Evolutionary conservation across 2,329 filamentous ascomycete genomes (phyloP).

Genomic region (Cordyceps cateniannulata): DNA sequence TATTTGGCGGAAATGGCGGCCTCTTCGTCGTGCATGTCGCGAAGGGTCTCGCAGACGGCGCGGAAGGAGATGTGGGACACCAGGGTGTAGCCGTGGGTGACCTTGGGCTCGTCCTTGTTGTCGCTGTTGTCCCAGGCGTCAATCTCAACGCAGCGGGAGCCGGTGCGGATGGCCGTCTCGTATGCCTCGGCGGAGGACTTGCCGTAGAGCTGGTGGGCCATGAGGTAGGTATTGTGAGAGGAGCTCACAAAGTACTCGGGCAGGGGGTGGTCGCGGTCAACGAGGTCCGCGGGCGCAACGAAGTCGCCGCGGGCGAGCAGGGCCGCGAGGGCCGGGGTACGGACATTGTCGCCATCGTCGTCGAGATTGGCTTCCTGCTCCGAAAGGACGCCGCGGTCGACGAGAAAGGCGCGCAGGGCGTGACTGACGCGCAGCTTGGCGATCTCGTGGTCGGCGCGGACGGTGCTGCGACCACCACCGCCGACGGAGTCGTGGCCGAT

Average conservation of each 20-base stretch:
- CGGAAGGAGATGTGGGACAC: slow-evolving; percentile 61
- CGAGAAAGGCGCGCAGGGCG: slow-evolving; percentile 50
- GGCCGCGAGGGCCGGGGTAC: slow-evolving; percentile 38
- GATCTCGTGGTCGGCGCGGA: slow-evolving; percentile 39
- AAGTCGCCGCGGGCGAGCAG: slow-evolving; percentile 53
- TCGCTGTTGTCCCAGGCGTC: slow-evolving; percentile 64
- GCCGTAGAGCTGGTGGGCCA: slow-evolving; percentile 64
- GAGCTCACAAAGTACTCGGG: slow-evolving; percentile 68
- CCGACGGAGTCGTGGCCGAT: slow-evolving; percentile 46
- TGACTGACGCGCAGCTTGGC: slow-evolving; percentile 52
- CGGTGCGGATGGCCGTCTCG: slow-evolving; percentile 53
- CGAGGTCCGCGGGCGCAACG: slow-evolving; percentile 45
- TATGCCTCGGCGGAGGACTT: slow-evolving; percentile 57
- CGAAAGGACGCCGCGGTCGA: slow-evolving; percentile 43
- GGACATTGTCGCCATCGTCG: slow-evolving; percentile 27
- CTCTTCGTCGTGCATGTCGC: slow-evolving; percentile 55
- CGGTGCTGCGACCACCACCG: slow-evolving; percentile 52
- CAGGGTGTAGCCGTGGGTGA: slow-evolving; percentile 64
- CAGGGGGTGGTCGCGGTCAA: slow-evolving; percentile 53
- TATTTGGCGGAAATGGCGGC: slow-evolving; percentile 31
- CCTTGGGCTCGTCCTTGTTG: slow-evolving; percentile 57
- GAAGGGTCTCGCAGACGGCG: slow-evolving; percentile 57
- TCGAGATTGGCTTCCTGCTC: slow-evolving; percentile 38
- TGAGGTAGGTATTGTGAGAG: slow-evolving; percentile 67
- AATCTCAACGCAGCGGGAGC: slow-evolving; percentile 66